Evolutionary conservation across 106 monocot species (phyloP).

Genomic region (Posidonia australis): DNA sequence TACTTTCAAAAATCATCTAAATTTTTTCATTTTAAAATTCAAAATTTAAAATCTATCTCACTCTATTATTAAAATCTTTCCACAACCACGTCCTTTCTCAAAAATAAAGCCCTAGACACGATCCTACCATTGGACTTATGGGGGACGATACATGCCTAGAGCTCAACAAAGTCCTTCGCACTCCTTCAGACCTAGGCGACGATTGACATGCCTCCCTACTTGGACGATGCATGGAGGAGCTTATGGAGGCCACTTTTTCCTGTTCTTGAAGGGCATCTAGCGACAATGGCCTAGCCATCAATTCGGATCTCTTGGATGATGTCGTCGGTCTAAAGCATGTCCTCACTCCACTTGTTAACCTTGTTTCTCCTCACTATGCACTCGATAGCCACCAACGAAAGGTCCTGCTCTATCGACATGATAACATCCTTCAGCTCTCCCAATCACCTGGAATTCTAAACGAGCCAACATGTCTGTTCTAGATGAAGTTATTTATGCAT

Average conservation of each 20-base stretch:
- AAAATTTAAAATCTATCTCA: too few relatives aligned
- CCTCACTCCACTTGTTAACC: too few relatives aligned
- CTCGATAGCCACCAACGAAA: slow-evolving; percentile 48
- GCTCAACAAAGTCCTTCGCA: slow-evolving; percentile 17
- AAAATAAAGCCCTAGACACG: too few relatives aligned
- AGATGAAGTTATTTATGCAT: too few relatives aligned
- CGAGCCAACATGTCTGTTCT: too few relatives aligned
- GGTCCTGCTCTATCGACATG: background rate
- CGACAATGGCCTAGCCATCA: slow-evolving; percentile 8
- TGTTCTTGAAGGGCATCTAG: slow-evolving; percentile 49
- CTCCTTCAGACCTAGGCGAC: slow-evolving; percentile 35
- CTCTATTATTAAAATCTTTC: too few relatives aligned
- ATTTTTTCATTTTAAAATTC: too few relatives aligned
- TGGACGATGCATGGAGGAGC: slow-evolving; percentile 47
- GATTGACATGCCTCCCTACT: slow-evolving; percentile 55
- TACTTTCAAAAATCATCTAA: too few relatives aligned
- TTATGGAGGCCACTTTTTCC: slow-evolving; percentile 52
- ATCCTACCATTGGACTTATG: slow-evolving; percentile 16
- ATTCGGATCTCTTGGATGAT: slow-evolving; percentile 68
- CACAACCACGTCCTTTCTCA: too few relatives aligned
- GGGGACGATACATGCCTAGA: slow-evolving; percentile 70
- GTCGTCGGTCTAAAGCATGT: slow-evolving; percentile 76
- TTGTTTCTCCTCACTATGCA: slow-evolving; percentile 35
- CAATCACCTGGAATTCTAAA: too few relatives aligned
- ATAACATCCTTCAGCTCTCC: too few relatives aligned